Evolutionary conservation across 2,329 filamentous ascomycete genomes (phyloP), one percentile per base, ranked within the genome.

Genomic region (Cladosporium sp.): DNA sequence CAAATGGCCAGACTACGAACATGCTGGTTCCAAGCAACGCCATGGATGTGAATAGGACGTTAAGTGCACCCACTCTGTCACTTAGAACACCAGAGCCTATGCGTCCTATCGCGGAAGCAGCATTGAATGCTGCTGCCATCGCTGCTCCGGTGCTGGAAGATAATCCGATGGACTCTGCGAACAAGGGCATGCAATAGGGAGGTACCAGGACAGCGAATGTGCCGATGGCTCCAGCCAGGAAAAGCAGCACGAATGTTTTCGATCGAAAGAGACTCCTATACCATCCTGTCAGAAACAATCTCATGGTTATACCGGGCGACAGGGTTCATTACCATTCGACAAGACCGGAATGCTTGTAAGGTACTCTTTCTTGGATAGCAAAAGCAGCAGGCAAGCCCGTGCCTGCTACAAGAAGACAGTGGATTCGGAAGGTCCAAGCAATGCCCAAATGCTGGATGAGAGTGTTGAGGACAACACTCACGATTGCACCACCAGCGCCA

Each of bases 191-290:
- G 59, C 83, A 83, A 65, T 81, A 84, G 0, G 80, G 78, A 0
- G 80, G 78, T 0, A 83, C 79, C 50, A 82, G 75, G 13, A 83
- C 71, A 0, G 80, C 76, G 54, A 84, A 84, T 1, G 78, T 82
- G 1, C 72, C 79, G 8, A 83, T 70, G 0, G 72, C 76, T 0
- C 78, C 76, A 4, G 74, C 73, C 3, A 77, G 57, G 58, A 83
- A 82, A 20, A 84, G 62, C 2, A 76, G 62, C 5, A 69, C 55
- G 61, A 83, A 83, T 50, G 49, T 79, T 71, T 25, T 71, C 72
- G 61, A 83, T 80, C 2, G 46, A 36, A 48, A 48, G 7, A 48
- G 27, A 13, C 15, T 40, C 43, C 43, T 46, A 11, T 27, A 11
- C 2, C 13, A 11, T 2, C 7, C 29, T 82, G 66, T 25, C 66